Percentiles rank a stretch among this genome's conserved stretches.
Evolutionary conservation across 2,329 filamentous ascomycete genomes (phyloP).

Genomic region (Chrysoporthe austroafricana): DNA sequence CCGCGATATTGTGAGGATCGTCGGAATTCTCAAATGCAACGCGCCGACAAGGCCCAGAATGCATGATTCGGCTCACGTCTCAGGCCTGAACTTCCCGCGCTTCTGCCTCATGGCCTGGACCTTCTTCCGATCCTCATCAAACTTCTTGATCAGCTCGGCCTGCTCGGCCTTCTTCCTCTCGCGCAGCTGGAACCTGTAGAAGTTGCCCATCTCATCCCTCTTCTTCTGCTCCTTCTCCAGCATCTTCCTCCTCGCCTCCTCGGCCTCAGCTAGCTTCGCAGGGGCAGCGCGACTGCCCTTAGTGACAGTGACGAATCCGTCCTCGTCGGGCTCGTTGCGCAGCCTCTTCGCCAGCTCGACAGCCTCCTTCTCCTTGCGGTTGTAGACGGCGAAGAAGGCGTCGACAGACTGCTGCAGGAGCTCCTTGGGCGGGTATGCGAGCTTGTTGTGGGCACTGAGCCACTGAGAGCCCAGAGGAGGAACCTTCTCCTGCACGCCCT

Average conservation of each 20-base stretch:
- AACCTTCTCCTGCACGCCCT: constrained; percentile 59
- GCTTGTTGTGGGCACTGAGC: constrained; percentile 68
- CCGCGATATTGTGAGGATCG: too few species aligned
- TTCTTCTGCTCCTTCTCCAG: constrained; percentile 67
- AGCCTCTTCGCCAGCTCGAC: constrained; percentile 64
- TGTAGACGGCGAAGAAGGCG: constrained; percentile 84
- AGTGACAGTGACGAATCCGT: constrained; percentile 92
- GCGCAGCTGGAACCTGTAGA: constrained; percentile 83
- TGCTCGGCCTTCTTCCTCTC: constrained; percentile 80
- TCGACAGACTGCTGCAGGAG: constrained; percentile 77
- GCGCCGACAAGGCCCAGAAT: not conserved
- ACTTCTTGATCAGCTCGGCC: constrained; percentile 68
- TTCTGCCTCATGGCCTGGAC: constrained; percentile 72
- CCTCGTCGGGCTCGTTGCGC: constrained; percentile 84
- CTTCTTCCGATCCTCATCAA: constrained; percentile 76
- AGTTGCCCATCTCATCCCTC: constrained; percentile 68
- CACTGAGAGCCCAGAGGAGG: constrained; percentile 60
- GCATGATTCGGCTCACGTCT: constrained; percentile 40
- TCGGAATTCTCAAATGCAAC: not conserved
- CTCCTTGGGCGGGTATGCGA: constrained; percentile 70
- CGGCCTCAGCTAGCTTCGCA: constrained; percentile 72
- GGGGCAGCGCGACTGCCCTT: constrained; percentile 76
- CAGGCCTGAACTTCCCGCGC: constrained; percentile 63
- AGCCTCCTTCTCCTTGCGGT: constrained; percentile 67
- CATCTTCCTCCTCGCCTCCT: constrained; percentile 61